A percentile compares a stretch with the other conserved stretches of the same genome.
phyloP scores from a whole-genome alignment of 257 asterid species.

The Anisodus acutangulus region DNA sequence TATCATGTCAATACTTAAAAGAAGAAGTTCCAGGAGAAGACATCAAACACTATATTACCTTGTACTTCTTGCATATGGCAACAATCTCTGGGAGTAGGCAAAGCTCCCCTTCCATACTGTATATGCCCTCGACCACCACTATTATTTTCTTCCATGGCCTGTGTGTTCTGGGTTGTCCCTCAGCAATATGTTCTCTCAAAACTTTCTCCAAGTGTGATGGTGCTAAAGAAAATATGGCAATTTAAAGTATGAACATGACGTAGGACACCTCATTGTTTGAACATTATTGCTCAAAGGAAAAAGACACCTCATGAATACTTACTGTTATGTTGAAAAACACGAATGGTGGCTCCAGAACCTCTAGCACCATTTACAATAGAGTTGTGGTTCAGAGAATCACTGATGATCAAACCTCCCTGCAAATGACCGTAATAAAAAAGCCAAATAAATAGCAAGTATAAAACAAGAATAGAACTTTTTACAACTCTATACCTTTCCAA shows the following conservation, averaged over 20 bases:
- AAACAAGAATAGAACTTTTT: not conserved
- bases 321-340: conserved; percentile 96
- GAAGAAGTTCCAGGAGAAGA: too few species aligned
- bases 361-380: conserved; percentile 97
- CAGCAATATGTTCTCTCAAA: conserved; percentile 83
- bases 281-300: not conserved
- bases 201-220: conserved; percentile 89
- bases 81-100: conserved; percentile 96
- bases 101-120: conserved; percentile 98
- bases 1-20: not conserved
- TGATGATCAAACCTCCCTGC: conserved; percentile 91
- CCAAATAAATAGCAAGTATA: not conserved
- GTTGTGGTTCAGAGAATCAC: conserved; percentile 95
- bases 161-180: conserved; percentile 94
- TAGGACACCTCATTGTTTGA: not conserved
- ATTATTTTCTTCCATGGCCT: conserved; percentile 94
- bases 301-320: conserved; percentile 38
- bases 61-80: conserved; percentile 89
- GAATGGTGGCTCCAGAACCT: conserved; percentile 92
- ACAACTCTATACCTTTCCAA: conserved; percentile 66
- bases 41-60: conserved; percentile 50
- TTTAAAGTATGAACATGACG: conserved; percentile 16
- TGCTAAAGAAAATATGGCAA: conserved; percentile 50
- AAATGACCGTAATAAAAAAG: conserved; percentile 29
- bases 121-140: conserved; percentile 94